Base-by-base conservation (phyloP, 2,329 filamentous ascomycete species). In the Fusarium sp. region DNA sequence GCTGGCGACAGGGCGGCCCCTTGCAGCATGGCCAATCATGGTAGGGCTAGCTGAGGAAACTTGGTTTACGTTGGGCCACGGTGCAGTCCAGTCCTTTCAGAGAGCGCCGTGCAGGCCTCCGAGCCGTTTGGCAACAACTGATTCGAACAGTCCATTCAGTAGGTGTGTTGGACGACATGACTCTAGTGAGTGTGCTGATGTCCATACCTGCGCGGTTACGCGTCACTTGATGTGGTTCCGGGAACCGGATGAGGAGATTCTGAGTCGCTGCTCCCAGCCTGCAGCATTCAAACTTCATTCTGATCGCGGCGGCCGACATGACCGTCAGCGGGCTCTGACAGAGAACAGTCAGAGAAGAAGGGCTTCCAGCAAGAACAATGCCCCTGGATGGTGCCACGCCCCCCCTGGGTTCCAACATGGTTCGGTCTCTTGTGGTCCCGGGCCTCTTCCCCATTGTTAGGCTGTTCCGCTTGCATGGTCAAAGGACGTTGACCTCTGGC, bases 1-100 rank as follows among this genome's bases (percentile, higher is more conserved):
- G 67, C 51, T 73, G 74, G 59, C 50, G 58, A 65, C 70, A 68
- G 58, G 67, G 58, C 65, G 56, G 64, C 65, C 51, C 71, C 72
- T 71, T 73, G 72, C 71, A 69, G 67, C n/a, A 50, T 65, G 59
- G 40, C 72, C 72, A 74, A 75, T 75, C 64, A 72, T 33, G 56
- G 42, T 31, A 34, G 42, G 42, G 25, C 42, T 61, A 31, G 36
- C 44, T 50, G 68, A 71, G 62, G 29, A 62, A 65, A 67, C 46
- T 65, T 62, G 53, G 50, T 53, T 63, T 62, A 62, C 51, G 60
- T 72, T 61, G 64, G 64, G 63, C 68, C 68, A 73, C 58, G 54
- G 46, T 49, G 53, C 38, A 53, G 62, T 31, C 54, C 40, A 44
- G 40, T 46, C 11, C 54, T 27, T 51, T 51, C 49, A 34, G 25